These are phyloP conservation scores for Medicago ruthenica DNA, from an alignment of 306 rosid species.

Conservation along the genomic window DNA sequence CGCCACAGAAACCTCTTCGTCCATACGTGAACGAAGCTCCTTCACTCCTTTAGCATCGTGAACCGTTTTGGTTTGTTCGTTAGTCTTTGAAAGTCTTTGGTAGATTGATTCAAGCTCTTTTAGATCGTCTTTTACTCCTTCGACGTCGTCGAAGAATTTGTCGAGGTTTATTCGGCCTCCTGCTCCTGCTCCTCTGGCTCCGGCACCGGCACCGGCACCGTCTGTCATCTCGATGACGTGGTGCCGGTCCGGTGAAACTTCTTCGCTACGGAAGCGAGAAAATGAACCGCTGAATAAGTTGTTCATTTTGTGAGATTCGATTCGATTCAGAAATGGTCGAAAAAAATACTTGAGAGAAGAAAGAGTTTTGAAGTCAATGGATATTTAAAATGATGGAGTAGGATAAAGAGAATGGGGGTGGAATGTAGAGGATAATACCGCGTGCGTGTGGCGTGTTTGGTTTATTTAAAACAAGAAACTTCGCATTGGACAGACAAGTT, in stretches of 20 bases:
- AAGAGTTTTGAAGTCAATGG: slow-evolving; percentile 2
- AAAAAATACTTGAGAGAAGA: background rate
- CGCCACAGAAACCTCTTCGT: slow-evolving; percentile 71
- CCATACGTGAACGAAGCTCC: slow-evolving; percentile 92
- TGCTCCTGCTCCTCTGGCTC: slow-evolving; percentile 33
- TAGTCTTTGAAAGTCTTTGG: slow-evolving; percentile 52
- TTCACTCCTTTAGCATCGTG: slow-evolving; percentile 79
- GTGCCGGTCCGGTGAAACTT: slow-evolving; percentile 57
- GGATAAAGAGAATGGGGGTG: no score
- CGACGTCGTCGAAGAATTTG: slow-evolving; percentile 82
- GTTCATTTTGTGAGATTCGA: slow-evolving; percentile 55
- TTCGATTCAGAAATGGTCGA: background rate
- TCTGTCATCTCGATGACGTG: slow-evolving; percentile 78
- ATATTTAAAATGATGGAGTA: background rate
- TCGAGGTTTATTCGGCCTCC: slow-evolving; percentile 64
- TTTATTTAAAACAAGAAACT: no score
- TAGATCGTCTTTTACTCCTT: slow-evolving; percentile 81
- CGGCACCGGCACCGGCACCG: slow-evolving; percentile 41
- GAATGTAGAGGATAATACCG: background rate
- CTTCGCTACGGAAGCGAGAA: slow-evolving; percentile 69
- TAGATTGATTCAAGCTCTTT: slow-evolving; percentile 66
- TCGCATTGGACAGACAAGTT: no score
- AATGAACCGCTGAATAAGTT: slow-evolving; percentile 82
- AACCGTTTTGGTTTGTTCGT: slow-evolving; percentile 84
- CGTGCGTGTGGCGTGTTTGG: slow-evolving; percentile 4